These are phyloP conservation scores for Podaxis sp. DNA, from an alignment of 768 basidiomycete species.

Conservation along the genomic window DNA sequence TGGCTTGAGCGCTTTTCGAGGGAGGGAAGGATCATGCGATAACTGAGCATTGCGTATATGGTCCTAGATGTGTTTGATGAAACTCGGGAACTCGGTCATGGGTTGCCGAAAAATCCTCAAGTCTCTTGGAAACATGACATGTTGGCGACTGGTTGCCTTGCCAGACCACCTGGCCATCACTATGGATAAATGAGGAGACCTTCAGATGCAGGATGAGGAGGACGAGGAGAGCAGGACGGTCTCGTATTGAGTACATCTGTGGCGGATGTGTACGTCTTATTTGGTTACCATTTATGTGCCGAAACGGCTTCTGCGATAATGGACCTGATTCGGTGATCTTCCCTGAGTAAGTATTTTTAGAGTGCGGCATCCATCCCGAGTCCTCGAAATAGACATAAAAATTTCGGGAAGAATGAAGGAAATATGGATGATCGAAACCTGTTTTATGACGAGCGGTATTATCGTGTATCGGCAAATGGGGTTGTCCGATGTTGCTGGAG, in stretches of 20 bases:
- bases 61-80: too few relatives aligned
- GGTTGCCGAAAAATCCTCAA: too few relatives aligned
- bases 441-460: background rate
- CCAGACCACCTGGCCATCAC: too few relatives aligned
- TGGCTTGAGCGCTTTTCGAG: background rate
- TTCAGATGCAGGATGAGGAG: too few relatives aligned
- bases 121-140: too few relatives aligned
- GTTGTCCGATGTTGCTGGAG: background rate
- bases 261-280: background rate
- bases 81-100: too few relatives aligned
- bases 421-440: background rate
- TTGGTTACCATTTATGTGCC: background rate
- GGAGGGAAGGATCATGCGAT: too few relatives aligned
- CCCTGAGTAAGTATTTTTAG: background rate
- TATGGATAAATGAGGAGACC: too few relatives aligned
- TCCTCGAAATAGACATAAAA: background rate
- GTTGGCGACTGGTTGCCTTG: too few relatives aligned
- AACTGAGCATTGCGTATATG: too few relatives aligned
- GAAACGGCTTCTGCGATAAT: background rate
- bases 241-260: too few relatives aligned
- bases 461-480: background rate
- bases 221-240: too few relatives aligned
- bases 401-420: background rate
- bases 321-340: background rate
- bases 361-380: background rate